Percentiles rank a stretch among this genome's conserved stretches.
phyloP scores from a whole-genome alignment of 805 yeast genomes.

The Teunomyces lycoperdinae region DNA sequence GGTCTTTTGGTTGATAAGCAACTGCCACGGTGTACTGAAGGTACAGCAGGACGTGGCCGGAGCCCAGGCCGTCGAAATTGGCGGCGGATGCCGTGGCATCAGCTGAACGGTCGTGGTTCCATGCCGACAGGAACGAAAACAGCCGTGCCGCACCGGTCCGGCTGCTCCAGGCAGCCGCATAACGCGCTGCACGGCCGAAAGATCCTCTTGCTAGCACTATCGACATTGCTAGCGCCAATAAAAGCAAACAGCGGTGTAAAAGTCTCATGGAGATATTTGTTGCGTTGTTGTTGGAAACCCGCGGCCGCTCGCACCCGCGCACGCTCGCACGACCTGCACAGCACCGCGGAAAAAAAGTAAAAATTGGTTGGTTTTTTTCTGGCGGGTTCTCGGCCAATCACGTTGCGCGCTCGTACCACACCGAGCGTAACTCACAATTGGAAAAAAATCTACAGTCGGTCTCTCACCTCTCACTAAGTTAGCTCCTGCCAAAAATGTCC shows the following conservation, averaged over 20 bases:
- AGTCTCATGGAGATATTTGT: too few relatives aligned
- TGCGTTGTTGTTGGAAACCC: too few relatives aligned
- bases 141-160: neutral
- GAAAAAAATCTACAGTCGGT: neutral
- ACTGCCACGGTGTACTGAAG: constrained; percentile 55
- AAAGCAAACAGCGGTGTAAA: too few relatives aligned
- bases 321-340: too few relatives aligned
- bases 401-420: constrained; percentile 2
- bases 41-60: constrained; percentile 10
- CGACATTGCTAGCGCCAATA: constrained; percentile 8
- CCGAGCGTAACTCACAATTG: neutral
- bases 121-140: constrained; percentile 21
- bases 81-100: constrained; percentile 19
- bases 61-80: constrained; percentile 19
- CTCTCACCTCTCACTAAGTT: neutral
- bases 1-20: constrained; percentile 71
- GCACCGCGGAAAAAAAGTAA: constrained; percentile 16
- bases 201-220: constrained; percentile 10
- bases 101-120: constrained; percentile 3
- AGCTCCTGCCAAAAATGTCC: constrained; percentile 24
- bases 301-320: too few relatives aligned
- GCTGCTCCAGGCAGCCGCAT: neutral
- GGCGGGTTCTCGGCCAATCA: constrained; percentile 4
- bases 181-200: neutral
- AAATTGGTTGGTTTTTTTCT: neutral